Conservation (phyloP, 306 rosid species). For the Prunus persica region DNA sequence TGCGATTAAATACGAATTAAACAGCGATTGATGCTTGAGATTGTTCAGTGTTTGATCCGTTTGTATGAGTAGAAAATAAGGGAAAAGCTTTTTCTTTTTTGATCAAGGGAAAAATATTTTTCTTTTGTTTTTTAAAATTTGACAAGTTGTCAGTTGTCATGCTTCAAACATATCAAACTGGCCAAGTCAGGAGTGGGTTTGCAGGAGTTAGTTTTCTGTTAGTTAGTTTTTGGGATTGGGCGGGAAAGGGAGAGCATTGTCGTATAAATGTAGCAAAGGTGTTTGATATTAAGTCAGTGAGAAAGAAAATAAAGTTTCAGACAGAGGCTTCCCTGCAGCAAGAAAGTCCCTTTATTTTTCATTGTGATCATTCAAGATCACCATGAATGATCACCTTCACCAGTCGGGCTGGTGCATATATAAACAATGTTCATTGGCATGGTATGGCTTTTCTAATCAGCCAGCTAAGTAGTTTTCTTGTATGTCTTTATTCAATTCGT, state of each 20-base stretch:
- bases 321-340: background rate
- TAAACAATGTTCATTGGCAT: background rate
- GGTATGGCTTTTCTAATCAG: too few species aligned
- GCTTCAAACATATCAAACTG: background rate
- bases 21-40: background rate
- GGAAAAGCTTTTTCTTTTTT: background rate
- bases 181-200: background rate
- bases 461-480: background rate
- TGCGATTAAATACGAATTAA: background rate
- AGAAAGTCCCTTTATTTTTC: background rate
- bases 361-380: background rate
- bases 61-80: background rate
- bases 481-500: background rate
- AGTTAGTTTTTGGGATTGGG: background rate
- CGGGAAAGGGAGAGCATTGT: background rate
- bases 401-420: background rate
- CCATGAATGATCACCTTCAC: background rate
- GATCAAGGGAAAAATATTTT: too few species aligned
- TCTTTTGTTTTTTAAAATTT: background rate
- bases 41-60: background rate
- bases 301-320: background rate
- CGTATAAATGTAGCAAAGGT: background rate
- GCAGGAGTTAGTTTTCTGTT: background rate
- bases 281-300: background rate
- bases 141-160: background rate